Percentiles rank a stretch among this genome's conserved stretches.
Conservation (phyloP, 768 basidiomycete genomes). For the Panaeolus cyanescens region DNA sequence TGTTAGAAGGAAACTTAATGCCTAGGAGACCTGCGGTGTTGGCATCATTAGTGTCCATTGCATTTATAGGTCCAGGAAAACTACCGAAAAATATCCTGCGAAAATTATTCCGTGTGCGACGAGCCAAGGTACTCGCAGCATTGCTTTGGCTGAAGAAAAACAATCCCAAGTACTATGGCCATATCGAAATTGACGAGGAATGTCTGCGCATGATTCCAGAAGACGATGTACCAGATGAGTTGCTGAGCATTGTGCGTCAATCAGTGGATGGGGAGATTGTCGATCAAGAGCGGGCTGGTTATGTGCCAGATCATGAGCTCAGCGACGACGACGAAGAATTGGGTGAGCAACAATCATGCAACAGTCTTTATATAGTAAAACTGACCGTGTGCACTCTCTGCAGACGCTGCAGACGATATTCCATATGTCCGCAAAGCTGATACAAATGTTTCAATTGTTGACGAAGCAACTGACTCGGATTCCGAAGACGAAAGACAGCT, state of each 20-base stretch:
- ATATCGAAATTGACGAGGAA: constrained; percentile 23
- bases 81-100: constrained; percentile 28
- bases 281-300: constrained; percentile 22
- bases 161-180: constrained; percentile 30
- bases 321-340: no score
- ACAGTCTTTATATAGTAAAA: no score
- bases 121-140: constrained; percentile 26
- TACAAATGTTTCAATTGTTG: no score
- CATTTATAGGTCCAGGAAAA: constrained; percentile 32
- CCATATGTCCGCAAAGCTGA: no score
- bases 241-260: constrained; percentile 18
- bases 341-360: no score
- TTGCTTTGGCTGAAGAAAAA: constrained; percentile 36
- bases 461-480: no score
- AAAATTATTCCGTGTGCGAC: constrained; percentile 31
- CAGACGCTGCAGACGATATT: no score
- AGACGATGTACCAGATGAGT: constrained; percentile 33
- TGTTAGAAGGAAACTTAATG: constrained; percentile 36
- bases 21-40: constrained; percentile 29
- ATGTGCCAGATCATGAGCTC: constrained; percentile 21
- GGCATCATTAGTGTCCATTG: constrained; percentile 31
- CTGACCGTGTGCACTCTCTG: no score
- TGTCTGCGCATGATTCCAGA: constrained; percentile 26
- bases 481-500: no score
- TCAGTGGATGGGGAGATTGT: constrained; percentile 14